Conservation (phyloP, 78 protist species). For the Dictyostelium intermedium region DNA sequence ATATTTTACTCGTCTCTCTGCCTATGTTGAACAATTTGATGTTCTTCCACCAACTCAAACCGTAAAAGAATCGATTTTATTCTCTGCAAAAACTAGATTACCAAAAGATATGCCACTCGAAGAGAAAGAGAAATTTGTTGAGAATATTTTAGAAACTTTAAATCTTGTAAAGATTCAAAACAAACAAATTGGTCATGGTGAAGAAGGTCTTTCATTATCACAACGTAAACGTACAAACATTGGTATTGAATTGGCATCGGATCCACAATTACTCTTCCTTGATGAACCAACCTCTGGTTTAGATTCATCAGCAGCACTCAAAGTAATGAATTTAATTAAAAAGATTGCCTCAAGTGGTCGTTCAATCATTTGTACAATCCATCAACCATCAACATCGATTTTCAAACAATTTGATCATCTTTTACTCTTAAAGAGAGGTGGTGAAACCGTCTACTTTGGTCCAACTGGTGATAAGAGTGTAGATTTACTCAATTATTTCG, state of each 20-base stretch:
- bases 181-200: slow-evolving; percentile 73
- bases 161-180: slow-evolving; percentile 38
- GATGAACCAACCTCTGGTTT: slow-evolving; percentile 86
- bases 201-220: slow-evolving; percentile 64
- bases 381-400: slow-evolving; percentile 80
- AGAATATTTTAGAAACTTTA: slow-evolving; percentile 53
- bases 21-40: slow-evolving; percentile 74
- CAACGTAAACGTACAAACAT: slow-evolving; percentile 75
- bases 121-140: slow-evolving; percentile 57
- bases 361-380: slow-evolving; percentile 81
- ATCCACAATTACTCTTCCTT: slow-evolving; percentile 66
- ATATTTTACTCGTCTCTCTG: slow-evolving; percentile 46
- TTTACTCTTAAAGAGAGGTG: slow-evolving; percentile 87
- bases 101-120: slow-evolving; percentile 41
- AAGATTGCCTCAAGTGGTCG: slow-evolving; percentile 76
- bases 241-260: slow-evolving; percentile 77
- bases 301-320: slow-evolving; percentile 69
- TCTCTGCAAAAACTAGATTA: slow-evolving; percentile 58
- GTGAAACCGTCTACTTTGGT: slow-evolving; percentile 84
- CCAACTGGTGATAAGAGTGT: slow-evolving; percentile 77
- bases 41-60: slow-evolving; percentile 77
- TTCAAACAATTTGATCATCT: slow-evolving; percentile 86
- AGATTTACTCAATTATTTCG: slow-evolving; percentile 37
- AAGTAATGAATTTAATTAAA: slow-evolving; percentile 72
- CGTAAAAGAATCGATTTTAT: slow-evolving; percentile 34